These are phyloP conservation scores for Bipolaris zeicola DNA, from an alignment of 2,329 filamentous ascomycete genomes.

Conservation along the genomic window DNA sequence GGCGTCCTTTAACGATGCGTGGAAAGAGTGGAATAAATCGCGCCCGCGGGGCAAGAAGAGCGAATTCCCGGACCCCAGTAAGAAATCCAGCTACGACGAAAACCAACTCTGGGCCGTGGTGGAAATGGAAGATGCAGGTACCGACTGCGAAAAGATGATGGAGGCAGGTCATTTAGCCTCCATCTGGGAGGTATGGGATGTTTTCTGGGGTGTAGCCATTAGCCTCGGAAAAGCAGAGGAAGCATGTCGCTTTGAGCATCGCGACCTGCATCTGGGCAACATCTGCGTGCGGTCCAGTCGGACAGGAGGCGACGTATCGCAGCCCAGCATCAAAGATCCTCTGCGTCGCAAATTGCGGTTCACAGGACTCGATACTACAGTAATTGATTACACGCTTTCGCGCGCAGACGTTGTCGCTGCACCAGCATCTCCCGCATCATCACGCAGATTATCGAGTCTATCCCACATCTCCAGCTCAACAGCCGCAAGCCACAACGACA, in stretches of 20 bases:
- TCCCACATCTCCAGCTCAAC: constrained; percentile 16
- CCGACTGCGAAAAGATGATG: constrained; percentile 56
- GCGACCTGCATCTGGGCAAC: constrained; percentile 70
- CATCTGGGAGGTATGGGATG: constrained; percentile 61
- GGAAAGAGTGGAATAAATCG: constrained; percentile 52
- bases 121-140: constrained; percentile 70
- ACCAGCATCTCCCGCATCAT: neutral
- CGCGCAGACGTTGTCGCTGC: constrained; percentile 57
- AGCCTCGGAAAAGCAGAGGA: constrained; percentile 66
- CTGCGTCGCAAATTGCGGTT: constrained; percentile 54
- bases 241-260: constrained; percentile 66
- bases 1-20: constrained; percentile 55
- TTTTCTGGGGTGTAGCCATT: constrained; percentile 70
- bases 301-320: constrained; percentile 30
- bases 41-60: constrained; percentile 53
- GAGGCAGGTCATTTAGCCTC: constrained; percentile 42
- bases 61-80: constrained; percentile 62
- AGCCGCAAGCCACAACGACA: neutral
- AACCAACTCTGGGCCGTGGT: constrained; percentile 67
- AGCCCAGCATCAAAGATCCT: constrained; percentile 44
- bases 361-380: constrained; percentile 64
- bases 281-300: constrained; percentile 59
- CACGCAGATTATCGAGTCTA: constrained; percentile 14
- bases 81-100: constrained; percentile 58
- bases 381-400: constrained; percentile 72